A percentile compares a stretch with the other conserved stretches of the same genome.
These are phyloP conservation scores for Trichoderma koningiopsis DNA, from an alignment of 2,329 filamentous ascomycete species.

Conservation along the genomic window DNA sequence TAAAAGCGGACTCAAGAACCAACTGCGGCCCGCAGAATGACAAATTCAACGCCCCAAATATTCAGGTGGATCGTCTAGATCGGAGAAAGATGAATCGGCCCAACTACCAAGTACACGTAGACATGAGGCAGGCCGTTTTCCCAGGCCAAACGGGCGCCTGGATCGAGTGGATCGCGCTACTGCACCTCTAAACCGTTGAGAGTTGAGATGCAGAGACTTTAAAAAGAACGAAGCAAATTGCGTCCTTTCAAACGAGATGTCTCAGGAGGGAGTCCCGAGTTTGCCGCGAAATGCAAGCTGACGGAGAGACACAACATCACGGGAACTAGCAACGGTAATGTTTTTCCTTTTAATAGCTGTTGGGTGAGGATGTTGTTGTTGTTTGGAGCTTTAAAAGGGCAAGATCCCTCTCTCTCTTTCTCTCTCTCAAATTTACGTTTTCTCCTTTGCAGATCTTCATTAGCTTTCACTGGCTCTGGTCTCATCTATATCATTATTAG, in stretches of 20 bases:
- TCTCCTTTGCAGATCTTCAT: neutral
- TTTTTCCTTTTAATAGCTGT: neutral
- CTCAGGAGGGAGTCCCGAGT: neutral
- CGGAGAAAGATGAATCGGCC: neutral
- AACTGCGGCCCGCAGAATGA: slow-evolving; percentile 5
- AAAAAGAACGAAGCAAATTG: slow-evolving; percentile 11
- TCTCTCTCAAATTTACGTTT: neutral
- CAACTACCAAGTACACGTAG: neutral
- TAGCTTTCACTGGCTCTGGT: neutral
- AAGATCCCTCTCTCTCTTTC: neutral
- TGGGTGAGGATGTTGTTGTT: neutral
- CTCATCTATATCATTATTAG: neutral
- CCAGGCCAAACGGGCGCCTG: neutral
- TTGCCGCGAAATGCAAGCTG: slow-evolving; percentile 4
- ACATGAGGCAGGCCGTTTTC: neutral
- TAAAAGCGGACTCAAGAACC: neutral
- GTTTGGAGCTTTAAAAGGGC: neutral
- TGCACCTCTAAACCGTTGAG: slow-evolving; percentile 4
- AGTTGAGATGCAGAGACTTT: slow-evolving; percentile 1
- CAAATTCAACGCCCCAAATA: slow-evolving; percentile 6
- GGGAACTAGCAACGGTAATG: neutral
- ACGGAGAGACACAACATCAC: neutral
- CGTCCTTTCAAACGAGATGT: slow-evolving; percentile 11
- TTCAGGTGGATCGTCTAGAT: neutral
- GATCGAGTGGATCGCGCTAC: neutral